Evolutionary conservation across 768 basidiomycete species (phyloP).

Genomic region (Mycena rebaudengoi): DNA sequence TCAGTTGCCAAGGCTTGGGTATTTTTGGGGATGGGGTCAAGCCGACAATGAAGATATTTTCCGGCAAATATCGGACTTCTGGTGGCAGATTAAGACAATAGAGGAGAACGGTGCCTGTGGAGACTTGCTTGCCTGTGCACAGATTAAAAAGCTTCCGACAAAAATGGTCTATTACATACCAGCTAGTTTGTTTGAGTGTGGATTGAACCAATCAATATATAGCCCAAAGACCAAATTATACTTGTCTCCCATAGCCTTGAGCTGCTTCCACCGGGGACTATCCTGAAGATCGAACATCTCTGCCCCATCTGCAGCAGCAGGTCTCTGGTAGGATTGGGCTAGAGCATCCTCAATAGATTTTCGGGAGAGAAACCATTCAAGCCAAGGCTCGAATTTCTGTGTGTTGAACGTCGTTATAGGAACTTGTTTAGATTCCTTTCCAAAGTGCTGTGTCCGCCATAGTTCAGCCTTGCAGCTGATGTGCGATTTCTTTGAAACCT

Average conservation of each 20-base stretch:
- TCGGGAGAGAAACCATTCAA: conserved; percentile 14
- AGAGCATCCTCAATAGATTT: conserved; percentile 14
- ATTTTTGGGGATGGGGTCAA: conserved; percentile 37
- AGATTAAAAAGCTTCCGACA: background rate
- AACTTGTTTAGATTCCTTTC: conserved; percentile 11
- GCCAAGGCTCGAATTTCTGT: conserved; percentile 18
- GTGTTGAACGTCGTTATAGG: conserved; percentile 17
- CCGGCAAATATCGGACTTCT: conserved; percentile 28
- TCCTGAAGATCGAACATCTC: conserved; percentile 18
- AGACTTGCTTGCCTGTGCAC: conserved; percentile 4
- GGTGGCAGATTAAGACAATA: conserved; percentile 39
- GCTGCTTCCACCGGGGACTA: conserved; percentile 19
- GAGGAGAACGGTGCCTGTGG: conserved; percentile 23
- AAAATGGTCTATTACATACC: conserved; percentile 18
- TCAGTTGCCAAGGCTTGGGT: conserved; percentile 23
- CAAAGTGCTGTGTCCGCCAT: conserved; percentile 17
- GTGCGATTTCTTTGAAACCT: conserved; percentile 10
- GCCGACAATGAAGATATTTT: conserved; percentile 37
- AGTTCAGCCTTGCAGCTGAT: conserved; percentile 11
- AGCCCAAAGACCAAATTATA: conserved; percentile 31
- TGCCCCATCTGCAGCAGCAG: conserved; percentile 8
- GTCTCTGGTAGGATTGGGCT: background rate
- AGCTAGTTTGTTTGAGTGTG: conserved; percentile 28
- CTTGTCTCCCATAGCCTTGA: background rate
- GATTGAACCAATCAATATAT: conserved; percentile 39